Conservation (phyloP, 257 asterid species). For the Capsicum baccatum region DNA sequence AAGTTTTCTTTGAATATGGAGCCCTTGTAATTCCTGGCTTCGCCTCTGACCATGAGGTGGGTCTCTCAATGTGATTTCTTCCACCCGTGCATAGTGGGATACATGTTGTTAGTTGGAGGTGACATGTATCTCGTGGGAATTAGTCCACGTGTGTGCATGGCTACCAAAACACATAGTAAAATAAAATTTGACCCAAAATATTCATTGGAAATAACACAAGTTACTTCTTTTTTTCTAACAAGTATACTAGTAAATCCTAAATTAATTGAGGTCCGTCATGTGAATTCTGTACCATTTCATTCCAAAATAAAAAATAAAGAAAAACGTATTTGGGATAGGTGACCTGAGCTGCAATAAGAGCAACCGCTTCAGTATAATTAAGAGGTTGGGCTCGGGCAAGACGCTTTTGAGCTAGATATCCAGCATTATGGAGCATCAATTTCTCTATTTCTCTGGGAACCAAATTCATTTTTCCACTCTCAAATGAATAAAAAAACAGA, state of each 20-base stretch:
- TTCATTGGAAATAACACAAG: background rate
- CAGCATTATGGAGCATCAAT: slow-evolving; percentile 93
- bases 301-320: background rate
- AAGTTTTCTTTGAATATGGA: no score
- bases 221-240: background rate
- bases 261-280: background rate
- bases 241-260: background rate
- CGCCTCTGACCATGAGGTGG: no score
- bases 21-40: no score
- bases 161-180: no score
- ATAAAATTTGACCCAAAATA: background rate
- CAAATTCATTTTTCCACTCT: slow-evolving; percentile 61
- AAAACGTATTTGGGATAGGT: background rate
- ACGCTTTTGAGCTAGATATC: slow-evolving; percentile 88
- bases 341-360: slow-evolving; percentile 87
- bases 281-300: background rate
- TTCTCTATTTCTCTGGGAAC: slow-evolving; percentile 88
- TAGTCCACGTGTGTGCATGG: no score
- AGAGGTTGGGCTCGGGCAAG: slow-evolving; percentile 91
- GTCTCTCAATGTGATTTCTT: no score
- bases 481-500: background rate
- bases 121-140: no score
- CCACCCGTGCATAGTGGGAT: no score
- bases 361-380: slow-evolving; percentile 79
- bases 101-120: no score